Percentiles rank a stretch among this genome's conserved stretches.
Evolutionary conservation across 176 grass and related monocot genomes (phyloP).

Genomic region (Juncus inflexus): DNA sequence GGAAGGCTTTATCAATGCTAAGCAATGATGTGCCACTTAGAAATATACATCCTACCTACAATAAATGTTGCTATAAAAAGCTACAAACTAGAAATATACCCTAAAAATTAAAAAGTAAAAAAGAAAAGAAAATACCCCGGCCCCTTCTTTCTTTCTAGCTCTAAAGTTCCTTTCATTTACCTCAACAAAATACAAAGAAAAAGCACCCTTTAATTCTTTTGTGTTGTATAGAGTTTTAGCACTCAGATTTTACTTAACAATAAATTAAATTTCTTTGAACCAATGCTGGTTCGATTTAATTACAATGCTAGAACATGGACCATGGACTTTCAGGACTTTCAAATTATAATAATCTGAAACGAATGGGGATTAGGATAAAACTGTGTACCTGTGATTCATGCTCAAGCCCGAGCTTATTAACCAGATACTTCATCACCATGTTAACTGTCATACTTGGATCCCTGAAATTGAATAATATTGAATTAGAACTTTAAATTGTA

Average conservation of each 20-base stretch:
- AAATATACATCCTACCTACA: constrained; percentile 38
- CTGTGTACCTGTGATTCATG: constrained; percentile 42
- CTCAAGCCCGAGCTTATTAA: constrained; percentile 37
- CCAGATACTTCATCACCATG: constrained; percentile 41
- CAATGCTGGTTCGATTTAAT: neutral
- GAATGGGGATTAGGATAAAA: neutral
- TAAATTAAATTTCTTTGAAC: constrained; percentile 16
- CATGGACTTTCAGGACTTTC: no score
- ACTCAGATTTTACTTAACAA: neutral
- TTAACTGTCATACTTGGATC: constrained; percentile 35
- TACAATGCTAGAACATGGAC: neutral
- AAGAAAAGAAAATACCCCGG: constrained; percentile 3
- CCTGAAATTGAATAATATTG: constrained; percentile 10
- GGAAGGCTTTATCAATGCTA: constrained; percentile 36
- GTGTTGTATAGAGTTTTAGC: no score
- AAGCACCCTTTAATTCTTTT: neutral
- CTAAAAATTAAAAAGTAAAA: constrained; percentile 11
- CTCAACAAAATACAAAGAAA: constrained; percentile 25
- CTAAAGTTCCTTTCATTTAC: constrained; percentile 42
- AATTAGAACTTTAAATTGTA: neutral
- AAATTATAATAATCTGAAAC: neutral
- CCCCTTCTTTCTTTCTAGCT: constrained; percentile 18
- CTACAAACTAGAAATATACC: constrained; percentile 16
- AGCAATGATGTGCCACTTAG: constrained; percentile 44
- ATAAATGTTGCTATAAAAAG: constrained; percentile 28